phyloP scores from a whole-genome alignment of 2,329 filamentous ascomycete species.

The Sporothrix protearum region DNA sequence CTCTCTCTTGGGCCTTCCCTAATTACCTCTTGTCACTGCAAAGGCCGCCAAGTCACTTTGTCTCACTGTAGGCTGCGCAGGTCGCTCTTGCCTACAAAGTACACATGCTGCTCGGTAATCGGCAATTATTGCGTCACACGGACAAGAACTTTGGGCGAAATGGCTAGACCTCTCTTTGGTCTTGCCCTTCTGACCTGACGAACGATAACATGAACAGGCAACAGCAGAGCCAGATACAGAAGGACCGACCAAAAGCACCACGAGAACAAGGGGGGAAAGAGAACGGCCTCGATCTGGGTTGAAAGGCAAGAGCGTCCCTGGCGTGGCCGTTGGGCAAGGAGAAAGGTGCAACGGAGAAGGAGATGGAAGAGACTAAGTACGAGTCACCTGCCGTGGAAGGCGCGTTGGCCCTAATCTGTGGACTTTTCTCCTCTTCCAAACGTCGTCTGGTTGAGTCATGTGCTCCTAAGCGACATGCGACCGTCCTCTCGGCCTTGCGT shows the following conservation, averaged over 20 bases:
- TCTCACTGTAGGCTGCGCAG: background rate
- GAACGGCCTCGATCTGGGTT: background rate
- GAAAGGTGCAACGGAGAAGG: background rate
- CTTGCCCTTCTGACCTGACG: background rate
- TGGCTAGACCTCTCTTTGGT: background rate
- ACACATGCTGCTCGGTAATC: background rate
- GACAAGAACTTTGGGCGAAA: background rate
- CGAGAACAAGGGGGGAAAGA: background rate
- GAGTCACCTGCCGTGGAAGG: conserved; percentile 2
- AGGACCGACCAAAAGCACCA: background rate
- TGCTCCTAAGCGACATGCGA: background rate
- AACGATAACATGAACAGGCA: conserved; percentile 10
- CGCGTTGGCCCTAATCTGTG: background rate
- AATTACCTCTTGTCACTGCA: background rate
- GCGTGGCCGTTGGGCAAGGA: background rate
- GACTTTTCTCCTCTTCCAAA: background rate
- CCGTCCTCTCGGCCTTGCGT: background rate
- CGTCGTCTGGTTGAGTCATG: background rate
- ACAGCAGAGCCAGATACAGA: conserved; percentile 8
- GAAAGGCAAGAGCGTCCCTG: background rate
- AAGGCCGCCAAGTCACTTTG: background rate
- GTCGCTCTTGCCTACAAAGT: background rate
- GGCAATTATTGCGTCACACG: conserved; percentile 10
- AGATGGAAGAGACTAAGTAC: background rate
- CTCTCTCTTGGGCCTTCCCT: background rate